Evolutionary conservation across 73 alveolate species (phyloP).

Genomic region (Stentor coeruleus): DNA sequence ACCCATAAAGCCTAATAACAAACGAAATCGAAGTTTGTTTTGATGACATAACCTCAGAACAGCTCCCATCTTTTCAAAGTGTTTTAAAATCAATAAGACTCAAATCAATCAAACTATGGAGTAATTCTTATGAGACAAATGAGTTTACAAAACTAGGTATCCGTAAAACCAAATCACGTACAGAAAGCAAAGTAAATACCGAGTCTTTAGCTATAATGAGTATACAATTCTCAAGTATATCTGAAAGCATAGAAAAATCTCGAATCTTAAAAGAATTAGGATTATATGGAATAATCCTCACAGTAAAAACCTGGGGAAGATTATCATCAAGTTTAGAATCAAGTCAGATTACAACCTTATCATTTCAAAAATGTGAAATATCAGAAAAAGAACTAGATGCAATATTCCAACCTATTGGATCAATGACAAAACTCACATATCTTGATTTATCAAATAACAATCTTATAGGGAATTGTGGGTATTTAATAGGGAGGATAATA

Average conservation of each 20-base stretch:
- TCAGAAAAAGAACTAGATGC: background rate
- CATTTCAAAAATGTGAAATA: background rate
- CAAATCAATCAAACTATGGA: background rate
- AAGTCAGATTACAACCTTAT: background rate
- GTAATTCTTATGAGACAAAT: background rate
- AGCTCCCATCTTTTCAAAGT: background rate
- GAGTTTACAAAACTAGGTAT: background rate
- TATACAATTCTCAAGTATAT: background rate
- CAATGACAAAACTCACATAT: background rate
- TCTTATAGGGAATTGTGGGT: background rate
- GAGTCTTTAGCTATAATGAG: background rate
- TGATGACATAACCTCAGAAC: background rate
- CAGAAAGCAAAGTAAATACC: background rate
- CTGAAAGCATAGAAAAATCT: background rate
- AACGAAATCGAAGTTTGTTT: background rate
- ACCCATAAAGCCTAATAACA: background rate
- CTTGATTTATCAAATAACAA: background rate
- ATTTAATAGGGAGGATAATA: background rate
- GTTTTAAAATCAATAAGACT: background rate
- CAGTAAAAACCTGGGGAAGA: background rate
- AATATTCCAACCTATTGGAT: background rate
- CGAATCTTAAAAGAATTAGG: background rate
- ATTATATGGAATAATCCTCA: background rate
- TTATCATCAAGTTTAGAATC: background rate
- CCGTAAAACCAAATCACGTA: background rate